These are phyloP conservation scores for Pelargonium citronellum DNA, from an alignment of 441 rosid species.

Conservation along the genomic window DNA sequence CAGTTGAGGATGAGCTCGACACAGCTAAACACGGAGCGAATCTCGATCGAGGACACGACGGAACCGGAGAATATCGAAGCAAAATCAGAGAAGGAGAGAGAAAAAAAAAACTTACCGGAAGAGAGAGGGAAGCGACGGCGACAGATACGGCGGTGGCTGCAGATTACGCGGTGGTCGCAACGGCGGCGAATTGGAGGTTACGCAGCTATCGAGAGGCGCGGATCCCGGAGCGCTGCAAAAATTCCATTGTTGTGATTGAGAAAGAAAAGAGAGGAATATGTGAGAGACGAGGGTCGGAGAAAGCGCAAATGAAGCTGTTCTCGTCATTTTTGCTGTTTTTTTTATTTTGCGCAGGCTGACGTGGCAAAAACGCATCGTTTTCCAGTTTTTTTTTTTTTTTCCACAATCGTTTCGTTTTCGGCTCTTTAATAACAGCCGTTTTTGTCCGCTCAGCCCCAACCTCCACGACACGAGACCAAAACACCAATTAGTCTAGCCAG, in stretches of 20 bases:
- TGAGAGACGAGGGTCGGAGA: constrained; percentile 24
- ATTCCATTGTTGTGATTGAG: constrained; percentile 29
- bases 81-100: constrained; percentile 10
- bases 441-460: neutral
- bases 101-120: neutral
- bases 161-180: constrained; percentile 27
- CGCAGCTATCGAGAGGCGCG: constrained; percentile 37
- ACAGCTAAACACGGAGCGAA: neutral
- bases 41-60: constrained; percentile 10
- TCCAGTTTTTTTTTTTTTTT: neutral
- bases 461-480: no score
- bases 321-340: neutral
- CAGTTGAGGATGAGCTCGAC: constrained; percentile 1
- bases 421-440: neutral
- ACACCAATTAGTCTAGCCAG: no score
- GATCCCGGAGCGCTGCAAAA: constrained; percentile 50
- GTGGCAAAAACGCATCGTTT: constrained; percentile 3
- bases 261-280: constrained; percentile 17
- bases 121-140: neutral
- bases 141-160: constrained; percentile 12
- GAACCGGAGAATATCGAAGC: neutral
- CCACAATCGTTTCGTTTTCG: neutral
- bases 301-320: constrained; percentile 47
- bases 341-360: neutral
- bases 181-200: constrained; percentile 17